Base-by-base conservation (phyloP, 768 basidiomycete species). In the Plicaturopsis crispa region DNA sequence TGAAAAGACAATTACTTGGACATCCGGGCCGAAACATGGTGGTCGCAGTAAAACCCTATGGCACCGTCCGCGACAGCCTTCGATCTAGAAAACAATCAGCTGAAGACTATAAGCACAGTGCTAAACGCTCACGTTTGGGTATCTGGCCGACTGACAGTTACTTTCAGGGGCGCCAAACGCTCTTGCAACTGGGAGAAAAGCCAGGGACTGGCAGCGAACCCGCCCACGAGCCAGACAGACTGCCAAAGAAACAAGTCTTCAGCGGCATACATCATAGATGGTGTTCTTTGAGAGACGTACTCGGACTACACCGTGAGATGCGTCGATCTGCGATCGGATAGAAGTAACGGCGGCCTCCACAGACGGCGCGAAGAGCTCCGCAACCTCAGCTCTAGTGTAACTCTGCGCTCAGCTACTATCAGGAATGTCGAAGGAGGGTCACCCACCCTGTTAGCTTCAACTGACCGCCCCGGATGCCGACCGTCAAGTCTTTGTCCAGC, bases 21-120 rank as follows among this genome's bases (percentile, higher is more conserved):
- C 65, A 86, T 77, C 31, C 85, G 74, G 17, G 85, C 82, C 4
- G 82, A 82, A 39, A 89, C 86, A 48, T 86, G 80, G 44, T 87
- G 86, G 49, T 87, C 85, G 47, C 80, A 83, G 57, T 85, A 87
- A 57, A 87, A 89, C 20, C 84, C 84, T 45, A 88, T 75, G 2
- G 84, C 84, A 18, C 86, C 85, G 45, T 89, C 84, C 21, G 86
- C 84, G 5, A 87, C 84, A 3, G 86, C 85, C 57, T 89, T 89
- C 13, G 86, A 86, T 11, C 84, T 87, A 46, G n/a, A 48, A 20
- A 13, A 17, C 8, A 22, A 31, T 32, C 7, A 18, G 24, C 6
- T 33, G 47, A 24, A 46, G 36, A 14, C 31, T 46, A 34, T 23
- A 6, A 24, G 33, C 26, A 42, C 36, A 38, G 38, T 33, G 41